These are phyloP conservation scores for Penicillium freii DNA, from an alignment of 2,329 filamentous ascomycete species.

Conservation along the genomic window DNA sequence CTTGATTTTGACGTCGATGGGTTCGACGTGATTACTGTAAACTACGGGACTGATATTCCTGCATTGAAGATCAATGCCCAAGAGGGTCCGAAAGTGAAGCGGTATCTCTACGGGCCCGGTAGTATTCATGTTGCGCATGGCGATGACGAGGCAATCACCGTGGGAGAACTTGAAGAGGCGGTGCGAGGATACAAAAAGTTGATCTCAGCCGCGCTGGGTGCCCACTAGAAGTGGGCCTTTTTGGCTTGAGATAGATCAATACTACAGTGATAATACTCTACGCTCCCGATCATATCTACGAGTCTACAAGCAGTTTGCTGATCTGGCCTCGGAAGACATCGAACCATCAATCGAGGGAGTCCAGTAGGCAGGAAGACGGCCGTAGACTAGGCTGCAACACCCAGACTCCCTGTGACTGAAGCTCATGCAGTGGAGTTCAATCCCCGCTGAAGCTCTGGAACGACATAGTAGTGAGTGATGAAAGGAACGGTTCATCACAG, in stretches of 20 bases:
- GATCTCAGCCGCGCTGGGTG: background rate
- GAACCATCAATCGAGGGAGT: background rate
- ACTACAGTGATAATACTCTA: background rate
- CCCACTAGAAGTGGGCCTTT: background rate
- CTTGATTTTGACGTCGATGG: background rate
- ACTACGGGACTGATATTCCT: background rate
- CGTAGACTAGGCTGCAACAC: background rate
- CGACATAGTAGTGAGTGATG: background rate
- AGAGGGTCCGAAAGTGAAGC: background rate
- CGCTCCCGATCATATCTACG: background rate
- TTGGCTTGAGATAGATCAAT: background rate
- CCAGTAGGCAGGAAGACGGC: background rate
- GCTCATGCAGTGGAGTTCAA: background rate
- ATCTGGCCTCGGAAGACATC: background rate
- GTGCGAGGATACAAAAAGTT: background rate
- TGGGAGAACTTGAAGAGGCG: background rate
- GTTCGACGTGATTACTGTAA: background rate
- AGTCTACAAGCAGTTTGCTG: conserved; percentile 1
- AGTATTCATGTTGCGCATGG: background rate
- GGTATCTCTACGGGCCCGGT: background rate
- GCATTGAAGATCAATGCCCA: background rate
- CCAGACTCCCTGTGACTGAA: background rate
- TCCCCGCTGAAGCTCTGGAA: background rate
- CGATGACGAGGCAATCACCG: background rate
- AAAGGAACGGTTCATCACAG: background rate